These are phyloP conservation scores for Astrephomene gubernaculifera DNA, from an alignment of 139 green algal species.

Conservation along the genomic window DNA sequence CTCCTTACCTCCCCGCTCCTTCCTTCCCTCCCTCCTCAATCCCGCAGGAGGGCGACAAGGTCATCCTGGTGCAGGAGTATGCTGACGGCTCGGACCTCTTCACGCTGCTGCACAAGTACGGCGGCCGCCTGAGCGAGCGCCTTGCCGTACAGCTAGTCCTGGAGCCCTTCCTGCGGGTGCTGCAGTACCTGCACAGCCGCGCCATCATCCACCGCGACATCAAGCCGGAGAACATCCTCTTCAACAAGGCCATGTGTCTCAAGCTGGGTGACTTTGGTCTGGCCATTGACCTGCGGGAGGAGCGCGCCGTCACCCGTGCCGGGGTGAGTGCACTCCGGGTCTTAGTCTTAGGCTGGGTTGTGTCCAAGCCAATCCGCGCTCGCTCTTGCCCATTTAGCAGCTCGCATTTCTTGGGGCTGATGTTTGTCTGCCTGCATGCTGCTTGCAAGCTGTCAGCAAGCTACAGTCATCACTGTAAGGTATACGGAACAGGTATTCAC, in stretches of 20 bases:
- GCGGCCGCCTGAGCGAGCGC: slow-evolving; percentile 64
- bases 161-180: slow-evolving; percentile 70
- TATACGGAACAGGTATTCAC: too few species aligned
- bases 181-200: slow-evolving; percentile 61
- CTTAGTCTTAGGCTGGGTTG: too few species aligned
- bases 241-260: slow-evolving; percentile 63
- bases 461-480: too few species aligned
- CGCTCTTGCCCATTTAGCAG: too few species aligned
- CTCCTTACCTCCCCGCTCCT: neutral
- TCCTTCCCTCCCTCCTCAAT: too few species aligned
- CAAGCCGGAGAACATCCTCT: slow-evolving; percentile 75
- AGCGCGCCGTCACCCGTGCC: slow-evolving; percentile 72
- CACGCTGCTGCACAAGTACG: slow-evolving; percentile 69
- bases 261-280: slow-evolving; percentile 80
- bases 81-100: slow-evolving; percentile 70
- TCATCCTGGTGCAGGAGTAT: slow-evolving; percentile 70
- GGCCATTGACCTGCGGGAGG: slow-evolving; percentile 69
- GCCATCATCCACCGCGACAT: slow-evolving; percentile 72
- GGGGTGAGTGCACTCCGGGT: slow-evolving; percentile 62
- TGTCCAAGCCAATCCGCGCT: too few species aligned
- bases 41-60: slow-evolving; percentile 53
- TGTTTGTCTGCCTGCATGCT: too few species aligned
- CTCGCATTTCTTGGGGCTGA: too few species aligned
- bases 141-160: slow-evolving; percentile 74
- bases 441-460: too few species aligned